Percentiles rank a stretch among this genome's conserved stretches.
Evolutionary conservation across 768 basidiomycete species (phyloP).

Genomic region (Strobilomyces dryophilus): DNA sequence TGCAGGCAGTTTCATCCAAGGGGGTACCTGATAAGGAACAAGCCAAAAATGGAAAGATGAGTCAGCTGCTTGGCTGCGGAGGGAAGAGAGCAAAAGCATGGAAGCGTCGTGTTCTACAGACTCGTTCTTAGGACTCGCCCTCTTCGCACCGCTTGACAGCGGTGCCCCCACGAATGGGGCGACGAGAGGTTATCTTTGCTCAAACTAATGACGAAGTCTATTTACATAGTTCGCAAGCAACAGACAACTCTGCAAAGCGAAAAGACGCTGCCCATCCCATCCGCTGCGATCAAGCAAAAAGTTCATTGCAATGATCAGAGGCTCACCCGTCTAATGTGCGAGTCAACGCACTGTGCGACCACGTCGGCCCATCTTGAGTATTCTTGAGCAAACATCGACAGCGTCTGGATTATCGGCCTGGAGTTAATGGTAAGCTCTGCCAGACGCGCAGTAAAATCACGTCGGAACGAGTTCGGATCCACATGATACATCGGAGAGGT

Average conservation of each 20-base stretch:
- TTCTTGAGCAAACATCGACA: conserved; percentile 92
- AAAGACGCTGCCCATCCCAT: conserved; percentile 23
- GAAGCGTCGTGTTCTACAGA: conserved; percentile 22
- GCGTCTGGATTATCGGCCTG: conserved; percentile 85
- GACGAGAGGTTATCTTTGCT: conserved; percentile 38
- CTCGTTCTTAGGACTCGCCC: conserved; percentile 36
- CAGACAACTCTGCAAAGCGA: conserved; percentile 19
- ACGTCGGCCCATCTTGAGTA: conserved; percentile 73
- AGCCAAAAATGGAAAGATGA: conserved; percentile 42
- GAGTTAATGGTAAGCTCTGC: conserved; percentile 89
- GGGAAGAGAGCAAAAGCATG: conserved; percentile 30
- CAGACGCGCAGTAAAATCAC: conserved; percentile 72
- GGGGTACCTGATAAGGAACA: conserved; percentile 61
- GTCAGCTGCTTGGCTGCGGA: conserved; percentile 51
- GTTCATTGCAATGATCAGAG: conserved; percentile 18
- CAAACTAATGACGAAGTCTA: conserved; percentile 41
- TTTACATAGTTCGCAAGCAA: conserved; percentile 40
- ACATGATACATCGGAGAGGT: conserved; percentile 42
- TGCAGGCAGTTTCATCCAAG: conserved; percentile 86
- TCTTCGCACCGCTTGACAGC: conserved; percentile 31
- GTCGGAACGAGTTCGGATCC: conserved; percentile 71
- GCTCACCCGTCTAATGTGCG: conserved; percentile 90
- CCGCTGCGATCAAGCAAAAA: conserved; percentile 26
- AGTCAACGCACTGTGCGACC: conserved; percentile 76
- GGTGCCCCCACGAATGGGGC: conserved; percentile 32